Evolutionary conservation across 1,139 yeast genomes (phyloP).

Genomic region (Casaregolazyma suthepensis): DNA sequence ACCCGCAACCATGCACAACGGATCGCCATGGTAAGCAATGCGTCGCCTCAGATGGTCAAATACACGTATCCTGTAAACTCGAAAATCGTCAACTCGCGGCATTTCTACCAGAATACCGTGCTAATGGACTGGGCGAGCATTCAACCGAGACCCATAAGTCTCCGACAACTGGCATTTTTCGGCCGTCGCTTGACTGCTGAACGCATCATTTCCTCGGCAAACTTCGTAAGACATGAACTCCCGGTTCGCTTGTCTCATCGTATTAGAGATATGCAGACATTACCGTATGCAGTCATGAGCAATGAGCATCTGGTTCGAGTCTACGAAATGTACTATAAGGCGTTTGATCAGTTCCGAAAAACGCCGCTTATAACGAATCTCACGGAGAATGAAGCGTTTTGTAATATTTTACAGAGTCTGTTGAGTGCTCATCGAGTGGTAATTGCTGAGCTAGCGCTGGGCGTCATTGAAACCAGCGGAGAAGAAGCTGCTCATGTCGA

Average conservation of each 20-base stretch:
- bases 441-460: slow-evolving; percentile 86
- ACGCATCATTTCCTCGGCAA: slow-evolving; percentile 74
- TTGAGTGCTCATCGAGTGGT: slow-evolving; percentile 71
- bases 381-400: slow-evolving; percentile 69
- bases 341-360: slow-evolving; percentile 77
- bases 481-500: slow-evolving; percentile 52
- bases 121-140: slow-evolving; percentile 59
- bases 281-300: slow-evolving; percentile 80
- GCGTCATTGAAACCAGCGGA: slow-evolving; percentile 76
- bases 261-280: slow-evolving; percentile 66
- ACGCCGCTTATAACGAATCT: slow-evolving; percentile 59
- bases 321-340: slow-evolving; percentile 81
- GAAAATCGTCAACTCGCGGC: slow-evolving; percentile 42
- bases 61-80: slow-evolving; percentile 32
- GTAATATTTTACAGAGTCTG: slow-evolving; percentile 54
- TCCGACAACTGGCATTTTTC: slow-evolving; percentile 82
- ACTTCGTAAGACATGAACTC: slow-evolving; percentile 78
- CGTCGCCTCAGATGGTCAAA: slow-evolving; percentile 18
- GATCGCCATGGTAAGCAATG: background rate
- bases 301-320: slow-evolving; percentile 82
- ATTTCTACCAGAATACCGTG: slow-evolving; percentile 80
- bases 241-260: slow-evolving; percentile 80
- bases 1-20: slow-evolving; percentile 3
- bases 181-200: slow-evolving; percentile 76
- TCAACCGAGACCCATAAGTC: slow-evolving; percentile 81